Evolutionary conservation across 1,284 basidiomycete species (phyloP), one percentile per base, ranked within the genome.

Genomic region (Rhodotorula mucilaginosa): DNA sequence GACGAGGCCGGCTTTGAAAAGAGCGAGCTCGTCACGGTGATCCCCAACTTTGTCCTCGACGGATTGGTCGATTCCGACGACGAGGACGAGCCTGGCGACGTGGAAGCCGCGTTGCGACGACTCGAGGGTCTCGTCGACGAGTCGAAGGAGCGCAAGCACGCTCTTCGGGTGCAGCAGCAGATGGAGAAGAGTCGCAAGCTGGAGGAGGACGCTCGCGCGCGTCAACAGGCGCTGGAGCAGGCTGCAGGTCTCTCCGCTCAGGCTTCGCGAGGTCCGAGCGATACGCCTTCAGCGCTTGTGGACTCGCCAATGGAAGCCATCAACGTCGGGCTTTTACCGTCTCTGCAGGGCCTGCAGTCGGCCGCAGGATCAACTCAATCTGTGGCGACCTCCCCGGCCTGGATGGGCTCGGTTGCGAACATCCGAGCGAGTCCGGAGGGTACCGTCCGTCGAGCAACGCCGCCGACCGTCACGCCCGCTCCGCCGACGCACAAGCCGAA

Each of bases 41-140:
- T 78, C 12, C 66, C 74, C 77, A 89, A 89, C 76, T 90, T 90
- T 46, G 83, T 92, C 48, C 84, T 90, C 39, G 89, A 91, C 71
- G 89, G 88, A 29, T 80, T 92, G 5, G 77, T 79, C 67, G 89
- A 87, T 74, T 68, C 69, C 54, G 88, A 90, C 69, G 87, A 91
- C 13, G 89, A 86, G 31, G 89, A 88, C 70, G 84, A 82, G 46
- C 77, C 80, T 5, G 90, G 91, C 0, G 91, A 90, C 76, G 89
- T 90, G 23, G 90, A 92, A 63, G 89, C 88, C 13, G 92, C 92
- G 10, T 79, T 94, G 71, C 84, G 85, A 54, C 84, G 89, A 16
- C 84, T 94, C 61, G 91, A 94, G 80, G 92, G 92, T 0, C 88
- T 92, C 79, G 90, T 93, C 69, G 91, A 90, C 79, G 86, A 85